A percentile compares a stretch with the other conserved stretches of the same genome.
Conservation (phyloP, 164 flowering plant species). For the Berberis thunbergii region DNA sequence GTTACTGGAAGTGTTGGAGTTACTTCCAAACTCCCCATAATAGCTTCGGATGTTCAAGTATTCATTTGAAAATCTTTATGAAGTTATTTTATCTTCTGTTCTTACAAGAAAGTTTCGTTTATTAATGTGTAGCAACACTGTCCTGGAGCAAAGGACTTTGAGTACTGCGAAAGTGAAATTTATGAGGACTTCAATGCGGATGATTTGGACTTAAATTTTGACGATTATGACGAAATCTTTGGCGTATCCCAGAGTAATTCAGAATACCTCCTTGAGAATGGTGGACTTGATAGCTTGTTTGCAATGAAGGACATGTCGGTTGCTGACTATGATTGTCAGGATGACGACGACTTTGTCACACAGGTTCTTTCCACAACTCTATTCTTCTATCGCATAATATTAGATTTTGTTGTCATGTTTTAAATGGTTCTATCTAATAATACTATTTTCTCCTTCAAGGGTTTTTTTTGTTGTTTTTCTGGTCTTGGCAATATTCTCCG, state of each 20-base stretch:
- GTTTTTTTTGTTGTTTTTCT: too few species aligned
- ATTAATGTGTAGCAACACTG: slow-evolving; percentile 31
- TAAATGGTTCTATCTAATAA: not conserved
- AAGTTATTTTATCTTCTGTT: not conserved
- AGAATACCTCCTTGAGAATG: slow-evolving; percentile 62
- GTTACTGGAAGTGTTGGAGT: too few species aligned
- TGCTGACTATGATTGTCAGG: slow-evolving; percentile 39
- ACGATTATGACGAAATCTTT: slow-evolving; percentile 85
- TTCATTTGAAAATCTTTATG: not conserved
- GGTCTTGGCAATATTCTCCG: too few species aligned
- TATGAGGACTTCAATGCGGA: slow-evolving; percentile 63
- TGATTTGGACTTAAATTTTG: slow-evolving; percentile 69
- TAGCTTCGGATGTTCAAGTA: not conserved
- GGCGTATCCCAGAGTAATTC: slow-evolving; percentile 49
- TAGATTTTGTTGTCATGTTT: slow-evolving; percentile 1
- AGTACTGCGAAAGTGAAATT: slow-evolving; percentile 37
- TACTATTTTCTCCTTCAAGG: too few species aligned
- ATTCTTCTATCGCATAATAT: slow-evolving; percentile 4
- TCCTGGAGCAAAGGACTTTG: slow-evolving; percentile 37
- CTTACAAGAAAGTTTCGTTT: not conserved
- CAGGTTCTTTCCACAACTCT: slow-evolving; percentile 33
- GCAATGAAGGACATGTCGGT: slow-evolving; percentile 42
- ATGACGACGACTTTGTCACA: slow-evolving; percentile 30
- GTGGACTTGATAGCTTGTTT: slow-evolving; percentile 70
- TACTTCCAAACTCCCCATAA: not conserved